Evolutionary conservation across 208 protist genomes (phyloP), one percentile per base, ranked within the genome.

Genomic region (Wallacemonas sp.): DNA sequence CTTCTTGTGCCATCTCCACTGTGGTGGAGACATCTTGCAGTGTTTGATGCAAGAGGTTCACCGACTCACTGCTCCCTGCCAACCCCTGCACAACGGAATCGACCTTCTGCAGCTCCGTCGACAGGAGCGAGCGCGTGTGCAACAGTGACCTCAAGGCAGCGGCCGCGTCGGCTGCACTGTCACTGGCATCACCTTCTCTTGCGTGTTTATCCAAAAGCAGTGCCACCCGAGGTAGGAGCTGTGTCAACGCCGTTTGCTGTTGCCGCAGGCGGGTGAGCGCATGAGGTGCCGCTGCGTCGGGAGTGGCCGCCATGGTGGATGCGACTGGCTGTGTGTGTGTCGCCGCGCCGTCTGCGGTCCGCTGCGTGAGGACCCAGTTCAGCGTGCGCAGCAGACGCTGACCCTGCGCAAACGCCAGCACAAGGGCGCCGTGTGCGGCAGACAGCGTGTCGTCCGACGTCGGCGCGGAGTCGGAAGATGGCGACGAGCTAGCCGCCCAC

Each of bases 91-190:
- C 76, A 19, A 79, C 87, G 15, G 73, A 44, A 33, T 92, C 77
- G 39, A 95, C 87, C 65, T 93, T 93, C 58, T 75, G 53, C 36
- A 93, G 44, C 61, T 95, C 87, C 26, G 73, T 32, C n/a, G 77
- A 75, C 9, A 95, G 76, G 39, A 95, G 66, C 26, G 78, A 65
- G 6, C 90, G 84, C 15, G 85, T 93, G 66, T 85, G 87, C 6
- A 90, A 32, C 6, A 95, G 81, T 1, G 84, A 88, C 46, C 78
- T 87, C 5, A 93, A 75, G 9, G 84, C 82, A 24, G 79, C 79
- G 12, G 77, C 83, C 6, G 76, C 73, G 27, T 77, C 57, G 21
- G 36, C 73, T 1, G 72, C 76, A 32, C 33, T 29, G 38, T 21
- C 66, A 17, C 53, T 71, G 22, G 53, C 38, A 37, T 30, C 33